Percentiles rank a stretch among this genome's conserved stretches.
phyloP scores from a whole-genome alignment of 805 yeast species.

The Allodekkera sacchari region DNA sequence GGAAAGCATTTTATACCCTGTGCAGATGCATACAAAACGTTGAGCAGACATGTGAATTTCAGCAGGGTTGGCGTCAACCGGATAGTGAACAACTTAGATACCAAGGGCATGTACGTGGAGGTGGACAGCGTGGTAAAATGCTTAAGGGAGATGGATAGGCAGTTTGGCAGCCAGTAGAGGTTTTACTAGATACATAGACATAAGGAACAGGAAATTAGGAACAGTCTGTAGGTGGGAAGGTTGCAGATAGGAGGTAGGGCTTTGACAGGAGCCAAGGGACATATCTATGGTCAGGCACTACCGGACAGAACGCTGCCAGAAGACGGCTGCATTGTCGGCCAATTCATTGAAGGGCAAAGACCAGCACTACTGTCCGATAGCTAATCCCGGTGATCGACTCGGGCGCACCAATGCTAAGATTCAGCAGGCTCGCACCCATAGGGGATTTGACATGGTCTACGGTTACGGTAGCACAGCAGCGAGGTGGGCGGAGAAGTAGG shows the following conservation, averaged over 20 bases:
- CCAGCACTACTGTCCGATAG: too few species aligned
- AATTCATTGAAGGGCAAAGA: too few species aligned
- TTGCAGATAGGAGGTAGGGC: not conserved
- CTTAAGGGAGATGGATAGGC: conserved; percentile 69
- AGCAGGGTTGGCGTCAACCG: conserved; percentile 64
- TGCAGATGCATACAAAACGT: conserved; percentile 82
- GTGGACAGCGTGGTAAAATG: conserved; percentile 86
- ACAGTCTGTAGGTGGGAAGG: not conserved
- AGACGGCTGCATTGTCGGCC: too few species aligned
- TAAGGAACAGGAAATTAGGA: not conserved
- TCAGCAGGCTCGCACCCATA: too few species aligned
- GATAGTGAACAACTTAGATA: conserved; percentile 65
- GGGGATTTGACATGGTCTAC: too few species aligned
- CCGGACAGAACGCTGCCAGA: too few species aligned
- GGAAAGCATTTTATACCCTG: conserved; percentile 68
- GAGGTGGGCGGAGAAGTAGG: too few species aligned
- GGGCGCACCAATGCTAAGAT: too few species aligned
- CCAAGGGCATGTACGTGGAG: conserved; percentile 85
- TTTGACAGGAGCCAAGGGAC: too few species aligned
- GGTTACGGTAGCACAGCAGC: too few species aligned
- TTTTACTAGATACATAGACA: not conserved
- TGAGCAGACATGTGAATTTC: conserved; percentile 75
- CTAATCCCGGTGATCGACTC: too few species aligned
- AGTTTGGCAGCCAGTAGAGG: conserved; percentile 29
- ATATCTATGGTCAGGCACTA: too few species aligned